These are phyloP conservation scores for Tylopilus rubrobrunneus DNA, from an alignment of 768 basidiomycete species.

Conservation along the genomic window DNA sequence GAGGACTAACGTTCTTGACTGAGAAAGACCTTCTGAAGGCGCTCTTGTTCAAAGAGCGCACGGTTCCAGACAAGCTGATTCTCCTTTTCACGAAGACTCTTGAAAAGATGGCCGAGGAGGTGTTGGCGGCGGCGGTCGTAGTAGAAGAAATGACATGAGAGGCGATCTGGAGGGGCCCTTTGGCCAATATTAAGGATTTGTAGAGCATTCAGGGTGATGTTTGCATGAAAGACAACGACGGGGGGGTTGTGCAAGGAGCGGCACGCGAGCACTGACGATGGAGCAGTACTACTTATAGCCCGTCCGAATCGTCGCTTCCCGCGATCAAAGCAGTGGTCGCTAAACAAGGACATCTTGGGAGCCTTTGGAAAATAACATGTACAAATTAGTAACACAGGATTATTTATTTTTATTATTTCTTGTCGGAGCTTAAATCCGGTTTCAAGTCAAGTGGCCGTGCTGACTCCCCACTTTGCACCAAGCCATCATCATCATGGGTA, in stretches of 20 bases:
- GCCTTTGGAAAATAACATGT: slow-evolving; percentile 22
- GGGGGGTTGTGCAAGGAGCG: slow-evolving; percentile 4
- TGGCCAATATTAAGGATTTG: slow-evolving; percentile 39
- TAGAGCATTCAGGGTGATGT: slow-evolving; percentile 25
- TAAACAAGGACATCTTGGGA: slow-evolving; percentile 12
- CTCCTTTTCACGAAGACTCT: slow-evolving; percentile 30
- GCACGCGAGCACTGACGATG: slow-evolving; percentile 2
- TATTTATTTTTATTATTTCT: not conserved
- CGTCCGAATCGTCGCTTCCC: slow-evolving; percentile 3
- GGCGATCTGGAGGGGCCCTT: slow-evolving; percentile 54
- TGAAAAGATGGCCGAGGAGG: slow-evolving; percentile 30
- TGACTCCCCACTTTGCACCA: not conserved
- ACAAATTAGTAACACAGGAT: slow-evolving; percentile 17
- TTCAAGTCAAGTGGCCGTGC: not conserved
- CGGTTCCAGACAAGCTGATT: slow-evolving; percentile 30
- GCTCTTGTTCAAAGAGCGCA: slow-evolving; percentile 25
- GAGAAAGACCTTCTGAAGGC: slow-evolving; percentile 27
- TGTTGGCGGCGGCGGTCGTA: slow-evolving; percentile 28
- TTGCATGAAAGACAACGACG: slow-evolving; percentile 15
- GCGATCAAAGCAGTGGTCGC: not conserved
- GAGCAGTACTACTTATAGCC: slow-evolving; percentile 1
- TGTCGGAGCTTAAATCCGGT: slow-evolving; percentile 7
- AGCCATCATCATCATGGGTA: slow-evolving; percentile 54
- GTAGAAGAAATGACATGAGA: slow-evolving; percentile 34
- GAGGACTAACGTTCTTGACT: slow-evolving; percentile 22